Evolutionary conservation across 2,329 filamentous ascomycete species (phyloP), one percentile per base, ranked within the genome.

Genomic region (Cordyceps militaris): DNA sequence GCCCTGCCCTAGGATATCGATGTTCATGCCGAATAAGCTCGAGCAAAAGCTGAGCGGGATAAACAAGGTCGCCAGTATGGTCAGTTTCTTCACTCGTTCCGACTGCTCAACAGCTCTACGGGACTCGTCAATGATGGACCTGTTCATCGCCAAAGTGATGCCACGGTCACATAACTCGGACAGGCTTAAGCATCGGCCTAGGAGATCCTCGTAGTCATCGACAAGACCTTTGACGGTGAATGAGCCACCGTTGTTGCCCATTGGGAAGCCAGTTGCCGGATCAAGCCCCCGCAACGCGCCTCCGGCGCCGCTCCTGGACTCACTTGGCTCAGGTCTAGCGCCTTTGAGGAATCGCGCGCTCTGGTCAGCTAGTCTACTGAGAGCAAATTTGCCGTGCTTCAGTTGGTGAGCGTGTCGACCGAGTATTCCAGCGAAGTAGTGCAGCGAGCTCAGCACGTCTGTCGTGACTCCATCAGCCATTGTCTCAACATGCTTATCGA

Each of bases 31-130:
- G 16, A 60, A 56, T 11, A 60, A 28, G 42, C 56, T 58, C 10
- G 59, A 52, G 30, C 50, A 48, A 24, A 61, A 58, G 30, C 30
- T 47, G 1, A 59, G 56, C 24, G 59, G 59, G 13, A 59, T 57
- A 38, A 61, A 60, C 11, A 60, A 36, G 10, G 56, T 55, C 26
- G 59, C 59, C 5, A 60, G 56, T 3, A 60, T 10, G 24, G 59
- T 61, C 48, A 61, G 36, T 24, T 49, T 58, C 47, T 61, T 61
- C 2, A 58, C 30, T 40, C 59, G 14, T 16, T 58, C 44, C 26
- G 59, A 60, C 42, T 60, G 59, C 40, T 60, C 59, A 24, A 61
- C 56, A 11, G 51, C 59, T 53, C 55, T 61, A 23, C 56, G 46
- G 6, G 56, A 61, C 44, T 59, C 56, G 21, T 60, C 56, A 43